These are phyloP conservation scores for Annulohypoxylon nitens DNA, from an alignment of 495 filamentous ascomycete species.

Conservation along the genomic window DNA sequence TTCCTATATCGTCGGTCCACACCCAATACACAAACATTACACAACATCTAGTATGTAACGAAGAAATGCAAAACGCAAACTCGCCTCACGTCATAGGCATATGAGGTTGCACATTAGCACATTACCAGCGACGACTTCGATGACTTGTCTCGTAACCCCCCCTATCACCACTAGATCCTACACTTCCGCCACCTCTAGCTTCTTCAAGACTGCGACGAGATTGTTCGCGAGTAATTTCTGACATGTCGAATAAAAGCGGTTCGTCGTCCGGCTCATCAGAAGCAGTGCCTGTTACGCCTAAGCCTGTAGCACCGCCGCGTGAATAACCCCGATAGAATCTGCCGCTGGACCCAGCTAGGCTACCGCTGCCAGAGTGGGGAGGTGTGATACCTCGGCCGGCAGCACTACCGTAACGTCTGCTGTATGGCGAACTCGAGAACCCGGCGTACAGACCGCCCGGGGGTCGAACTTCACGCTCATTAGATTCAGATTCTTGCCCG, in stretches of 20 bases:
- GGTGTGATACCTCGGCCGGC: constrained; percentile 49
- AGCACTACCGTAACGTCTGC: constrained; percentile 52
- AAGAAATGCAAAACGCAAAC: constrained; percentile 25
- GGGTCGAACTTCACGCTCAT: constrained; percentile 54
- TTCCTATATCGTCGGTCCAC: constrained; percentile 19
- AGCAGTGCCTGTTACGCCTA: constrained; percentile 59
- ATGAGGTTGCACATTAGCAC: neutral
- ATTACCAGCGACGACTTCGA: constrained; percentile 52
- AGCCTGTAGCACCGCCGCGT: constrained; percentile 61
- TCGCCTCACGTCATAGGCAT: neutral
- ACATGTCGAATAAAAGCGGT: constrained; percentile 88
- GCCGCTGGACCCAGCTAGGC: constrained; percentile 64
- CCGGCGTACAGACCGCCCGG: constrained; percentile 49
- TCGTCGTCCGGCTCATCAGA: constrained; percentile 77
- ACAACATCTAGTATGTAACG: constrained; percentile 22
- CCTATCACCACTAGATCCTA: constrained; percentile 49
- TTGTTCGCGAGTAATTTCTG: constrained; percentile 74
- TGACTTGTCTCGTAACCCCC: constrained; percentile 52
- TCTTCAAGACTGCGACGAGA: constrained; percentile 82
- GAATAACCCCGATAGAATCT: constrained; percentile 66
- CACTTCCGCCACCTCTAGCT: constrained; percentile 64
- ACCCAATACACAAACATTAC: constrained; percentile 24
- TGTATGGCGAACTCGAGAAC: constrained; percentile 52
- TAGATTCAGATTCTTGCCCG: constrained; percentile 59
- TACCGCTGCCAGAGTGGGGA: constrained; percentile 55